phyloP scores from a whole-genome alignment of 257 asterid species.

The Lavandula angustifolia region DNA sequence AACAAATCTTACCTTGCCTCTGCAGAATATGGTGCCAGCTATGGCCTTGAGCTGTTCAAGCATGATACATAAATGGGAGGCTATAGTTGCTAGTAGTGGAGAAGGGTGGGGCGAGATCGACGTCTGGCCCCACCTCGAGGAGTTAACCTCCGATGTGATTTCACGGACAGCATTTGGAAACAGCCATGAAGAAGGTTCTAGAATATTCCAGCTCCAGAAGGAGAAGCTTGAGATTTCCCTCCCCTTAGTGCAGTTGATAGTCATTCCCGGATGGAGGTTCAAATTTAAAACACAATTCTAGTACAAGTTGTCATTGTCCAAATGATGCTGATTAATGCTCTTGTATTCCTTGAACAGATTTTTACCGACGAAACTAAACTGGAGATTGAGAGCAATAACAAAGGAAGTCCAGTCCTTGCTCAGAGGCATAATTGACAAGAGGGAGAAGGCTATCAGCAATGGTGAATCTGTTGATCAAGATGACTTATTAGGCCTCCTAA shows the following conservation, averaged over 20 bases:
- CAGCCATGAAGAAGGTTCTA: slow-evolving; percentile 34
- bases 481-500: slow-evolving; percentile 37
- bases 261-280: slow-evolving; percentile 44
- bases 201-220: slow-evolving; percentile 34
- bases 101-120: slow-evolving; percentile 26
- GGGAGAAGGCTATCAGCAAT: slow-evolving; percentile 22
- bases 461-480: slow-evolving; percentile 22
- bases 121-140: slow-evolving; percentile 32
- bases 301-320: neutral
- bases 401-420: slow-evolving; percentile 18
- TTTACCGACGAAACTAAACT: slow-evolving; percentile 36
- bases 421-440: slow-evolving; percentile 28
- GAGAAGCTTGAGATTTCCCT: slow-evolving; percentile 21
- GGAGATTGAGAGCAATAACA: slow-evolving; percentile 23
- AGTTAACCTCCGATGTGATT: slow-evolving; percentile 33
- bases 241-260: neutral
- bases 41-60: slow-evolving; percentile 28
- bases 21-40: slow-evolving; percentile 31
- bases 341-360: slow-evolving; percentile 24
- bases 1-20: no score
- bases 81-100: neutral
- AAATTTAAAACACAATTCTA: neutral
- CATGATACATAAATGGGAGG: slow-evolving; percentile 29
- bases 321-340: no score
- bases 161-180: slow-evolving; percentile 38